Evolutionary conservation across 768 basidiomycete species (phyloP), one percentile per base, ranked within the genome.

Genomic region (Hebeloma cylindrosporum): DNA sequence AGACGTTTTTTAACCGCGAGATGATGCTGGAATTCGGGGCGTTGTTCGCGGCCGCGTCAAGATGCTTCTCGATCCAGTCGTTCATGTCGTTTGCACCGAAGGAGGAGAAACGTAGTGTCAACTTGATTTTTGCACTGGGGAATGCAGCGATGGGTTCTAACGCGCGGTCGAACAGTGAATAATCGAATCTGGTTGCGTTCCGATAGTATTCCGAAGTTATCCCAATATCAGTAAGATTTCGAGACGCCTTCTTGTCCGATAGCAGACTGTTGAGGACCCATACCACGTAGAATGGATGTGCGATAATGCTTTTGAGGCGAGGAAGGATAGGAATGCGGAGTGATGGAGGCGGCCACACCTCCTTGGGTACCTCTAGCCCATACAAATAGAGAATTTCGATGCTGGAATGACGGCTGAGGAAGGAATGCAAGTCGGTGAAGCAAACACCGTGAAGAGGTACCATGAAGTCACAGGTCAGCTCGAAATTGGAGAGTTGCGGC

Each of bases 141-240:
- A 47, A 33, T 0, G n/a, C n/a, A 16, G 47, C 34, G 3, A 48
- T 14, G 10, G n/a, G 26, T 8, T 8, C 8, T 2, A 48, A 41
- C 13, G 47, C 47, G 0, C 26, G n/a, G n/a, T 48, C 47, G 10
- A 48, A 21, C 11, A 31, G 21, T 22, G 28, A 18, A 23, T 43
- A 38, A 29, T 43, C 29, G 41, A 43, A 43, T n/a, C n/a, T n/a
- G 11, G 8, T 25, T 14, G 14, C 28, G 17, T 14, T 10, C 7
- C 36, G 32, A 14, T 29, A 43, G 34, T 48, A 48, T 23, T 48
- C 40, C 5, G 40, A 37, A 13, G 47, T 43, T 21, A 48, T 43
- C n/a, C 41, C 32, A 21, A 48, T 43, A 7, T 40, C 30, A 16
- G 27, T 4, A 18, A 48, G 47, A 17, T 29, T 32, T 11, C 18